Evolutionary conservation across 2,329 filamentous ascomycete genomes (phyloP).

Genomic region (Hypoxylon rubiginosum): DNA sequence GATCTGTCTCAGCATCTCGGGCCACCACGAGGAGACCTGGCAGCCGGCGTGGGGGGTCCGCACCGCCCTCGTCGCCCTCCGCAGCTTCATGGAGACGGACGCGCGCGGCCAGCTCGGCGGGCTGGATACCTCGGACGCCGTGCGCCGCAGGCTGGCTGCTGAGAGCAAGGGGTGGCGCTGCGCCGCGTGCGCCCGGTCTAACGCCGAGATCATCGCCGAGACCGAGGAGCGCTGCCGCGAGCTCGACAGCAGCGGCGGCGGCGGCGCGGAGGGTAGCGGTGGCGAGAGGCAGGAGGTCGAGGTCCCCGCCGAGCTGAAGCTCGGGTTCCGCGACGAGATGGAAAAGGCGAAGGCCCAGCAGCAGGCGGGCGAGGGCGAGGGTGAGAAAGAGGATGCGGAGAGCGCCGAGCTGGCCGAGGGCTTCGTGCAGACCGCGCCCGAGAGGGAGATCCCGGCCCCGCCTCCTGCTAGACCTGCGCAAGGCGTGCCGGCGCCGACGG

Average conservation of each 20-base stretch:
- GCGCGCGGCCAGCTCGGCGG: constrained; percentile 91
- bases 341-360: constrained; percentile 52
- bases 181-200: constrained; percentile 75
- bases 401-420: constrained; percentile 68
- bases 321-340: constrained; percentile 83
- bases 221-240: constrained; percentile 66
- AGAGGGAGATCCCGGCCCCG: constrained; percentile 35
- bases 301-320: constrained; percentile 68
- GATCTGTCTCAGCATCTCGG: constrained; percentile 93
- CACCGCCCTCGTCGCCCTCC: constrained; percentile 83
- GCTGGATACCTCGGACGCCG: constrained; percentile 78
- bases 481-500: constrained; percentile 48
- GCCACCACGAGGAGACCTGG: constrained; percentile 98
- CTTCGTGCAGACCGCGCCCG: constrained; percentile 66
- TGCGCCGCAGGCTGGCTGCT: constrained; percentile 76
- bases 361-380: constrained; percentile 16
- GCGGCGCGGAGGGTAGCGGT: constrained; percentile 28
- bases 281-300: constrained; percentile 57
- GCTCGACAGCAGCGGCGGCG: constrained; percentile 53
- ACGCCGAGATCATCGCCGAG: constrained; percentile 80
- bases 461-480: constrained; percentile 44
- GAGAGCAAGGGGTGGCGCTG: constrained; percentile 78
- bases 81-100: constrained; percentile 94
- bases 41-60: constrained; percentile 97
- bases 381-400: constrained; percentile 55